Evolutionary conservation across 345 rosid species (phyloP).

Genomic region (Lepidium didymum): DNA sequence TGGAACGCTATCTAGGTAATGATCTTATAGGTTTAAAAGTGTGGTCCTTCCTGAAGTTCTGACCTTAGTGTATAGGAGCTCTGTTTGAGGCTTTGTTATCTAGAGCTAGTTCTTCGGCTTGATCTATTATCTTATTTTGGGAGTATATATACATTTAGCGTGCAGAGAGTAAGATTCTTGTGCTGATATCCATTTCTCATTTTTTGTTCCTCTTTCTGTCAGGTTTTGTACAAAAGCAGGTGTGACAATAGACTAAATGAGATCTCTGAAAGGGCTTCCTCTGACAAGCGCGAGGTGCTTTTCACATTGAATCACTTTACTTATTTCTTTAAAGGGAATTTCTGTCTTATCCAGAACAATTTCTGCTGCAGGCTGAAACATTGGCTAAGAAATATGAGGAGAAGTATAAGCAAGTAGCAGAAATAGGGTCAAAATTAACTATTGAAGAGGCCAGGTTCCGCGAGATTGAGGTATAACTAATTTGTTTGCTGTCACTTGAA

Average conservation of each 20-base stretch:
- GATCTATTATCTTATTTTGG: background rate
- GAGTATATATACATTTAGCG: background rate
- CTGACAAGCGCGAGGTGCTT: slow-evolving; percentile 90
- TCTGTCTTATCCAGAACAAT: slow-evolving; percentile 13
- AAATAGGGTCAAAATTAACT: slow-evolving; percentile 86
- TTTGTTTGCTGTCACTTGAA: slow-evolving; percentile 10
- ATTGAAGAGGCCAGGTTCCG: slow-evolving; percentile 93
- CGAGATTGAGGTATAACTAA: slow-evolving; percentile 63
- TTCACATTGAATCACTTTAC: background rate
- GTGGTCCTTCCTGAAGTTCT: slow-evolving; percentile 1
- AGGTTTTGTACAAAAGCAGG: slow-evolving; percentile 93
- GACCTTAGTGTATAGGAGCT: background rate
- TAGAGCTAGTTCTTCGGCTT: background rate
- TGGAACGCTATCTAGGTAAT: background rate
- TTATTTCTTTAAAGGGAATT: slow-evolving; percentile 5
- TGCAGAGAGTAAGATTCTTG: background rate
- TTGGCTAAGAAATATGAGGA: slow-evolving; percentile 94
- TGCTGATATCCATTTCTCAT: background rate
- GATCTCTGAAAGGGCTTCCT: slow-evolving; percentile 83
- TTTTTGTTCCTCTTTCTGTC: slow-evolving; percentile 10
- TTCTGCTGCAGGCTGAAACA: slow-evolving; percentile 63
- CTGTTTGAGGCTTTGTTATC: slow-evolving; percentile 1
- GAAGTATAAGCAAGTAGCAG: slow-evolving; percentile 95
- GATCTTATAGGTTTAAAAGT: background rate
- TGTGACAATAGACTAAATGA: slow-evolving; percentile 94